phyloP scores from a whole-genome alignment of 108 stramenopile species.

The Cyclostephanos tholiformis region DNA sequence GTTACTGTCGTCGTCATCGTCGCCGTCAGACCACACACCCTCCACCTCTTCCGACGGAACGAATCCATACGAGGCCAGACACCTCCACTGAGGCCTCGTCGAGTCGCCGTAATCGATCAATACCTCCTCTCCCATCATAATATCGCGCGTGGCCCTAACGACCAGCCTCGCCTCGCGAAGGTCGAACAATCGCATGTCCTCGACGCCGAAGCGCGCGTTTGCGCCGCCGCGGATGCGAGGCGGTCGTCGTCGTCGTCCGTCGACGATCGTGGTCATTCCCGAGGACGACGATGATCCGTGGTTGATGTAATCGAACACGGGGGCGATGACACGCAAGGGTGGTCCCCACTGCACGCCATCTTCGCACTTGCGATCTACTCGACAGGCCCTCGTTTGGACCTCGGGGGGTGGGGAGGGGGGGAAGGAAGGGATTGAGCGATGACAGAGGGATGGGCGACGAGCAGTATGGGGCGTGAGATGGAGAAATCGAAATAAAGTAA shows the following conservation, averaged over 20 bases:
- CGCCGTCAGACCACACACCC: background rate
- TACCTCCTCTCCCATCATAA: slow-evolving; percentile 55
- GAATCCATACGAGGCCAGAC: slow-evolving; percentile 77
- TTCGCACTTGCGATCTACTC: slow-evolving; percentile 39
- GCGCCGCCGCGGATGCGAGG: slow-evolving; percentile 32
- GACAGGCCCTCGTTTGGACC: slow-evolving; percentile 75
- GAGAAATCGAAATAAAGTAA: background rate
- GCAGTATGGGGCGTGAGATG: background rate
- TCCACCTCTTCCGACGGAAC: slow-evolving; percentile 40
- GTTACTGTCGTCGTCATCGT: slow-evolving; percentile 27
- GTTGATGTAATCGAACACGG: slow-evolving; percentile 83
- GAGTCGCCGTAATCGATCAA: slow-evolving; percentile 77
- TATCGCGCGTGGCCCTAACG: slow-evolving; percentile 54
- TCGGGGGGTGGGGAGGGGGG: background rate
- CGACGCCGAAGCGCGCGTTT: slow-evolving; percentile 64
- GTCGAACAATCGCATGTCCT: slow-evolving; percentile 33
- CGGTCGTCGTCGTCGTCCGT: too few species aligned
- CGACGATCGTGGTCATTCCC: too few species aligned
- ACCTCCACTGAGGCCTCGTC: slow-evolving; percentile 68
- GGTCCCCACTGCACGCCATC: slow-evolving; percentile 45
- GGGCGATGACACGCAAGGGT: slow-evolving; percentile 65
- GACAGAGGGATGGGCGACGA: background rate
- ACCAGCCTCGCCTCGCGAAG: slow-evolving; percentile 49
- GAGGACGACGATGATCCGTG: too few species aligned
- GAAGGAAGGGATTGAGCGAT: background rate